Percentiles rank a stretch among this genome's conserved stretches.
phyloP scores from a whole-genome alignment of 352 stramenopile species.

The Globisporangium nunn region DNA sequence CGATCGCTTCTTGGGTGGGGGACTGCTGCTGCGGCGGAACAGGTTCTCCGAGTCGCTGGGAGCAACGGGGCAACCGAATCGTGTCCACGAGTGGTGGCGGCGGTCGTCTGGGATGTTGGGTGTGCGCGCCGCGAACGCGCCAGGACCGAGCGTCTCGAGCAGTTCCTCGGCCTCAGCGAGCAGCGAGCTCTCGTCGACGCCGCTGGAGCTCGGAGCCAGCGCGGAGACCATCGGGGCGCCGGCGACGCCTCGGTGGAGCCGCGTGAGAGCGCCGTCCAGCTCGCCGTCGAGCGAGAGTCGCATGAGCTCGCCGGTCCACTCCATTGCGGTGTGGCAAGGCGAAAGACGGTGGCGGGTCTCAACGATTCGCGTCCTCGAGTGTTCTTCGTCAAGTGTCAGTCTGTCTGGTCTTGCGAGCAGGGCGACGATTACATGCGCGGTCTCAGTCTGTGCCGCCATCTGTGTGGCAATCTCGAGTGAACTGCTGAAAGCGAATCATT shows the following conservation, averaged over 20 bases:
- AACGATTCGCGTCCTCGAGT: too few relatives aligned
- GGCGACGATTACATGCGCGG: neutral
- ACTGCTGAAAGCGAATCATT: neutral
- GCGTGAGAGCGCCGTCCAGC: neutral
- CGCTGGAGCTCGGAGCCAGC: neutral
- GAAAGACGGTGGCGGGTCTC: too few relatives aligned
- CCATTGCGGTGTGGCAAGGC: neutral
- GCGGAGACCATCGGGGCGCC: neutral
- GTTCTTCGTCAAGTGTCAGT: neutral
- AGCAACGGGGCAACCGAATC: neutral
- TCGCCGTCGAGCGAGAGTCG: slow-evolving; percentile 1
- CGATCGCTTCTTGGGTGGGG: neutral
- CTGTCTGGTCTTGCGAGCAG: neutral
- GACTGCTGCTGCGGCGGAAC: neutral
- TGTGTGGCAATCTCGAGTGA: neutral
- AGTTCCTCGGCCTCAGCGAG: slow-evolving; percentile 9
- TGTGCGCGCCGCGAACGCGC: slow-evolving; percentile 1
- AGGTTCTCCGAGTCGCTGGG: too few relatives aligned
- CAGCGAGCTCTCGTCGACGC: slow-evolving; percentile 10
- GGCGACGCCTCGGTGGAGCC: neutral
- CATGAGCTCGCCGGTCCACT: neutral
- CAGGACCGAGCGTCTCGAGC: slow-evolving; percentile 2
- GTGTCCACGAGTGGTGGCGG: neutral
- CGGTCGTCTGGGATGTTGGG: neutral
- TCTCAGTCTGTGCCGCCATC: neutral